Percentiles rank a stretch among this genome's conserved stretches.
Evolutionary conservation across 176 grass and related monocot genomes (phyloP).

Genomic region (Musa acuminata): DNA sequence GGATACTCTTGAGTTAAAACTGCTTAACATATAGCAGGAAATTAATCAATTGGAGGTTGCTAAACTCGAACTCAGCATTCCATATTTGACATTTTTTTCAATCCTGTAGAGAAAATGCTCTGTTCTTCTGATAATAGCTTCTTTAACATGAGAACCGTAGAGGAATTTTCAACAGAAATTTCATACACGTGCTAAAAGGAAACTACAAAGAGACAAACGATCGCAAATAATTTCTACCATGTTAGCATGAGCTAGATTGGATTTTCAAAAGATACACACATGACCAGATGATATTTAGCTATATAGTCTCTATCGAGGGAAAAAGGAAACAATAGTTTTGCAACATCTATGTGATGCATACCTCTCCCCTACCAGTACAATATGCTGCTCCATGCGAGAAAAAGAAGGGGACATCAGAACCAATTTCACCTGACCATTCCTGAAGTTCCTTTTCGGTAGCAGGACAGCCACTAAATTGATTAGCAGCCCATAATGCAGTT

Average conservation of each 20-base stretch:
- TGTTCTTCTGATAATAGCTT: not conserved
- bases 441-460: slow-evolving; percentile 93
- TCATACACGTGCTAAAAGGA: not conserved
- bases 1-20: not conserved
- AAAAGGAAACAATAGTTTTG: not conserved
- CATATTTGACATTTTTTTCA: not conserved
- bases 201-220: not conserved
- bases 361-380: slow-evolving; percentile 93
- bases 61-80: no score
- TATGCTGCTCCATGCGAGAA: slow-evolving; percentile 90
- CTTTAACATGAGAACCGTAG: not conserved
- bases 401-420: slow-evolving; percentile 97
- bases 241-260: not conserved
- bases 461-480: slow-evolving; percentile 89
- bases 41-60: not conserved
- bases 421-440: slow-evolving; percentile 96
- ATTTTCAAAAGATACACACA: not conserved
- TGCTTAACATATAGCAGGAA: not conserved
- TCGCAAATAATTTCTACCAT: not conserved
- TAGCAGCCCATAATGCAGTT: slow-evolving; percentile 94
- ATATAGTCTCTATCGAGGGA: not conserved
- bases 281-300: not conserved
- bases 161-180: not conserved
- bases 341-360: slow-evolving; percentile 19
- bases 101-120: not conserved